Conservation (phyloP, 2,329 filamentous ascomycete genomes). For the Neonectria faginata region DNA sequence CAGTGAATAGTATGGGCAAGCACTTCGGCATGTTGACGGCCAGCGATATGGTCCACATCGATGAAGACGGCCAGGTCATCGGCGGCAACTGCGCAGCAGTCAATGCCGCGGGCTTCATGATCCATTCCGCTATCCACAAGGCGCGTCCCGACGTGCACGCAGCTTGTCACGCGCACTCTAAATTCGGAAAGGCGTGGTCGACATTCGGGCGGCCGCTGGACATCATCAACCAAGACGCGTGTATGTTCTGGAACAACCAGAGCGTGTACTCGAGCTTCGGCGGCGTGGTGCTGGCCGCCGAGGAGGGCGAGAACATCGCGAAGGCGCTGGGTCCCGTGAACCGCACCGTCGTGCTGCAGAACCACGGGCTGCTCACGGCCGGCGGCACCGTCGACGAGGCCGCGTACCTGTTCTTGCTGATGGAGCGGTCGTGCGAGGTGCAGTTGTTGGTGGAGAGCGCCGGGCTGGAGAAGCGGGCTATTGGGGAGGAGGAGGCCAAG, state of each 20-base stretch:
- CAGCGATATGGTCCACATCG: conserved; percentile 71
- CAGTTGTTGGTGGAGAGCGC: conserved; percentile 50
- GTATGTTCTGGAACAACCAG: conserved; percentile 68
- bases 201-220: conserved; percentile 68
- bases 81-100: conserved; percentile 67
- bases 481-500: conserved; percentile 54
- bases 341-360: conserved; percentile 68
- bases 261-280: conserved; percentile 71
- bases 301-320: conserved; percentile 70
- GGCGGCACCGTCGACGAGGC: conserved; percentile 75
- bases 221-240: conserved; percentile 71
- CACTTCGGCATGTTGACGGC: conserved; percentile 73
- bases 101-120: conserved; percentile 73
- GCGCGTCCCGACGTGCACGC: conserved; percentile 70
- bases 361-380: conserved; percentile 74
- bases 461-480: conserved; percentile 42
- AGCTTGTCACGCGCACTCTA: conserved; percentile 71
- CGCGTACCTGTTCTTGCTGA: conserved; percentile 66
- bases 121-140: conserved; percentile 71
- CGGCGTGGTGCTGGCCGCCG: conserved; percentile 70
- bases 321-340: conserved; percentile 64
- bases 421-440: conserved; percentile 51
- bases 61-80: conserved; percentile 68
- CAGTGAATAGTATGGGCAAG: conserved; percentile 55
- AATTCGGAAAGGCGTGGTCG: conserved; percentile 70